Evolutionary conservation across 805 yeast genomes (phyloP).

Genomic region (Blastobotrys muscicola): DNA sequence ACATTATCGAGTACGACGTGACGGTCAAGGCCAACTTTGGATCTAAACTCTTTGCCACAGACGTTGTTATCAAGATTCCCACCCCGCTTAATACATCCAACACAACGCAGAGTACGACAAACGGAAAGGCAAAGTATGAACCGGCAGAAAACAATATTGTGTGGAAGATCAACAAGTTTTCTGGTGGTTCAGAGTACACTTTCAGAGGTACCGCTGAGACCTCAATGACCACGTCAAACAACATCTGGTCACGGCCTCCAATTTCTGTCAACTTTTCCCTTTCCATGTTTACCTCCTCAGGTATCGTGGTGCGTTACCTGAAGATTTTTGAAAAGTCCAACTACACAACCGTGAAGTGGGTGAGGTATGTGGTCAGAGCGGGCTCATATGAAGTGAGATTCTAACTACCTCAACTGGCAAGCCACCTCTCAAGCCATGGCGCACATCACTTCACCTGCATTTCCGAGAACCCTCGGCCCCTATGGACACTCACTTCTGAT

Average conservation of each 20-base stretch:
- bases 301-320: constrained; percentile 63
- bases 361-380: constrained; percentile 62
- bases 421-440: too few species aligned
- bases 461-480: not conserved
- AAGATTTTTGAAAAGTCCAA: constrained; percentile 51
- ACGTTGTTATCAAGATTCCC: constrained; percentile 57
- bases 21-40: constrained; percentile 50
- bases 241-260: constrained; percentile 65
- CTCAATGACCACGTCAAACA: constrained; percentile 21
- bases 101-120: constrained; percentile 33
- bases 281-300: constrained; percentile 69
- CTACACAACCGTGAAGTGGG: constrained; percentile 79
- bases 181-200: constrained; percentile 56
- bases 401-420: constrained; percentile 21
- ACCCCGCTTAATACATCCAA: constrained; percentile 54
- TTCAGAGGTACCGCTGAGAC: constrained; percentile 47
- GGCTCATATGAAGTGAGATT: constrained; percentile 78
- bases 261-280: constrained; percentile 59
- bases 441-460: not conserved
- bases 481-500: not conserved
- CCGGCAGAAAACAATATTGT: constrained; percentile 54
- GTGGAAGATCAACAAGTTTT: constrained; percentile 64
- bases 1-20: constrained; percentile 46
- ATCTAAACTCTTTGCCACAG: constrained; percentile 48
- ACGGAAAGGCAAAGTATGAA: constrained; percentile 60